phyloP scores from a whole-genome alignment of 192 early-diverging fungal genomes.

The Backusella morwellensis region DNA sequence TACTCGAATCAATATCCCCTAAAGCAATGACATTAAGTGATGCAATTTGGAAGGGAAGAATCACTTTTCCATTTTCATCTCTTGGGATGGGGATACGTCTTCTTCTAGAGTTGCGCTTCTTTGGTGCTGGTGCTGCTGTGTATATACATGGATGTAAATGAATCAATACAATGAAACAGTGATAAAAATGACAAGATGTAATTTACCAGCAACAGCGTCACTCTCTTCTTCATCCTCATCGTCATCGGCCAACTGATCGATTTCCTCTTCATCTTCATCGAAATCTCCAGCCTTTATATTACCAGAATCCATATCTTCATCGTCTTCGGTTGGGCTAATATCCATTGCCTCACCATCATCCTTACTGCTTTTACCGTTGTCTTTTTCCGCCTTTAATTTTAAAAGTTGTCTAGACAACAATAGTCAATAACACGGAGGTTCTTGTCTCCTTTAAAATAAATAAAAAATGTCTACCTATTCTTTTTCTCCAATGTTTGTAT shows the following conservation, averaged over 20 bases:
- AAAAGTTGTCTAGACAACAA: not conserved
- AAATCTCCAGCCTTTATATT: not conserved
- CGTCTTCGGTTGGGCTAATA: constrained; percentile 11
- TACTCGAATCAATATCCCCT: constrained; percentile 60
- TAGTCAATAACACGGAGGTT: not conserved
- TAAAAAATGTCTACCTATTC: not conserved
- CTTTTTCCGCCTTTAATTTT: not conserved
- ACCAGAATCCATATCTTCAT: not conserved
- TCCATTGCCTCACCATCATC: constrained; percentile 12
- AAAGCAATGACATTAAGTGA: constrained; percentile 57
- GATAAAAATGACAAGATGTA: not conserved
- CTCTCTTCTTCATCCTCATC: not conserved
- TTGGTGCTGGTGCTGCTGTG: constrained; percentile 1
- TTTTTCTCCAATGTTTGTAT: constrained; percentile 23
- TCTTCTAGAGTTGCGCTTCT: constrained; percentile 11
- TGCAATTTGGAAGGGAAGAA: constrained; percentile 65
- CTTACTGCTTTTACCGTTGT: not conserved
- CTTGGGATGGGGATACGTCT: constrained; percentile 5
- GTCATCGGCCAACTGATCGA: constrained; percentile 17
- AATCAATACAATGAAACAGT: no score
- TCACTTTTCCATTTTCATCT: constrained; percentile 56
- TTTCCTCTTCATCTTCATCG: not conserved
- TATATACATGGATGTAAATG: not conserved
- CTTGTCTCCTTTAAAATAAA: not conserved
- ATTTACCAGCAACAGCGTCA: not conserved